Evolutionary conservation across 495 filamentous ascomycete genomes (phyloP).

Genomic region (Podospora anserina): DNA sequence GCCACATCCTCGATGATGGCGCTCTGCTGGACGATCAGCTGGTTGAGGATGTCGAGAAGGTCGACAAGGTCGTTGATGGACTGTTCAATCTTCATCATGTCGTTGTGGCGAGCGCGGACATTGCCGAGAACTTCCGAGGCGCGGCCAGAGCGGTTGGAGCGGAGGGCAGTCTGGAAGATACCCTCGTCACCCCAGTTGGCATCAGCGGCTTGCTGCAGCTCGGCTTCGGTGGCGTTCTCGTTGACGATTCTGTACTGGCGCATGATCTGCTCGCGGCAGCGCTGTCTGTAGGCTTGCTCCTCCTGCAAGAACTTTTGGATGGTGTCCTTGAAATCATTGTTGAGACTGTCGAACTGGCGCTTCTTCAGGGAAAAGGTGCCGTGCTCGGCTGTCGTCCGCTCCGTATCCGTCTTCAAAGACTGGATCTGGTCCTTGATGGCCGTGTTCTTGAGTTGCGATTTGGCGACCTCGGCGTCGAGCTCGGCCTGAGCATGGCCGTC

Average conservation of each 20-base stretch:
- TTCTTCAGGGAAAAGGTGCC: constrained; percentile 55
- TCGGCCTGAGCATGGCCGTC: constrained; percentile 48
- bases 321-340: constrained; percentile 60
- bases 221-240: constrained; percentile 62
- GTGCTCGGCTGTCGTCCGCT: constrained; percentile 48
- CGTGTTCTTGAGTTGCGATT: constrained; percentile 63
- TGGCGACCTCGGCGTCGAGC: constrained; percentile 58
- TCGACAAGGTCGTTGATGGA: constrained; percentile 62
- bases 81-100: constrained; percentile 67
- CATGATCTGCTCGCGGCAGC: constrained; percentile 67
- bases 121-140: constrained; percentile 64
- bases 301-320: constrained; percentile 61
- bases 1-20: constrained; percentile 52
- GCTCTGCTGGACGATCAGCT: constrained; percentile 63
- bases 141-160: constrained; percentile 63
- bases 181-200: constrained; percentile 71
- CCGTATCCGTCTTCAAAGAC: constrained; percentile 59
- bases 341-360: constrained; percentile 60
- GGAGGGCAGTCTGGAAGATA: constrained; percentile 72
- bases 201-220: constrained; percentile 61
- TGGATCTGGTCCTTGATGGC: constrained; percentile 67
- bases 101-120: constrained; percentile 72
- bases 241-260: constrained; percentile 75
- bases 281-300: constrained; percentile 60
- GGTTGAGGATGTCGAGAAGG: constrained; percentile 65